Evolutionary conservation across 2,329 filamentous ascomycete species (phyloP).

Genomic region (Ustulina deusta): DNA sequence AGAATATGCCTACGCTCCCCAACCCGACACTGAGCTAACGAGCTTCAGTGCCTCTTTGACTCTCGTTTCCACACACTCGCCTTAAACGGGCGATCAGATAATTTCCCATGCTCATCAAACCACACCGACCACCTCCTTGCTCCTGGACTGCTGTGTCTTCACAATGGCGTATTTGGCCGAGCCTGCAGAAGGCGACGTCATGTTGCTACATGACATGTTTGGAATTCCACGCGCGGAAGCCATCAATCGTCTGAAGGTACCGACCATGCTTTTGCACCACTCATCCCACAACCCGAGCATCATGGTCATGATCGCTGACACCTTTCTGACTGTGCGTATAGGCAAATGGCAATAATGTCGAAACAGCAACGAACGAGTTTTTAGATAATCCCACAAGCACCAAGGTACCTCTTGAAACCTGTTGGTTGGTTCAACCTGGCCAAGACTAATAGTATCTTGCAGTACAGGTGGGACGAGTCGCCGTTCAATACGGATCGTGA

Average conservation of each 20-base stretch:
- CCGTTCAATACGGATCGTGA: conserved; percentile 66
- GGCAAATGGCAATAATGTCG: conserved; percentile 60
- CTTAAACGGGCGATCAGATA: conserved; percentile 10
- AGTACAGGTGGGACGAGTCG: conserved; percentile 68
- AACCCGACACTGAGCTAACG: conserved; percentile 15
- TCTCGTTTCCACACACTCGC: conserved; percentile 5
- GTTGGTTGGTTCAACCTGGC: not conserved
- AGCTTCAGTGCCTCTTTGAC: conserved; percentile 26
- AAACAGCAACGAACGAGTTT: conserved; percentile 64
- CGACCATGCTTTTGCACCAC: conserved; percentile 1
- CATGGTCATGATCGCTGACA: conserved; percentile 20
- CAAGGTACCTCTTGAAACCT: conserved; percentile 52
- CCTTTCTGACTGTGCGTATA: conserved; percentile 39
- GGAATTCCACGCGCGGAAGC: conserved; percentile 42
- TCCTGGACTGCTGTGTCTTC: conserved; percentile 21
- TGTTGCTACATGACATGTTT: conserved; percentile 41
- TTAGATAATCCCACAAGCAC: conserved; percentile 59
- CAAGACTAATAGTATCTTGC: conserved; percentile 37
- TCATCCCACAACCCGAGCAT: conserved; percentile 24
- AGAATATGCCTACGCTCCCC: conserved; percentile 28
- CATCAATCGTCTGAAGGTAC: conserved; percentile 47
- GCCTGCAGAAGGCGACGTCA: conserved; percentile 40
- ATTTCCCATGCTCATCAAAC: conserved; percentile 33
- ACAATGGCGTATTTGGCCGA: conserved; percentile 44
- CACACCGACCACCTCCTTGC: conserved; percentile 14